Percentiles rank a stretch among this genome's conserved stretches.
Evolutionary conservation across 2,329 filamentous ascomycete genomes (phyloP).

Genomic region (Alternaria triticina): DNA sequence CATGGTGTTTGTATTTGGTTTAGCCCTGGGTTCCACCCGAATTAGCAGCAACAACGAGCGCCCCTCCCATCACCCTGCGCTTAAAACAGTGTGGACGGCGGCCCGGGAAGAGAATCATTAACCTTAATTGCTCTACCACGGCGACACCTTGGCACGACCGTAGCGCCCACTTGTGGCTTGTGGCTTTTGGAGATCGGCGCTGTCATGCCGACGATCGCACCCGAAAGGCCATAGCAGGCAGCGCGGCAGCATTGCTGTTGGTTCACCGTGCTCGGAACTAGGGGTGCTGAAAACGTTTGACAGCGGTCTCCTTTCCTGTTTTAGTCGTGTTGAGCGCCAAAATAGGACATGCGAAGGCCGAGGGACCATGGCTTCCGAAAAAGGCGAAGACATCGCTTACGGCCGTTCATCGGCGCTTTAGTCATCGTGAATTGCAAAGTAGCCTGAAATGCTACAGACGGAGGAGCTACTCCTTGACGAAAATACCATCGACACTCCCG

Average conservation of each 20-base stretch:
- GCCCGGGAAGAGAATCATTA: conserved; percentile 26
- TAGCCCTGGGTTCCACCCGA: conserved; percentile 25
- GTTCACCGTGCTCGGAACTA: background rate
- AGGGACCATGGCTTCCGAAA: conserved; percentile 13
- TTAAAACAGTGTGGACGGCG: conserved; percentile 19
- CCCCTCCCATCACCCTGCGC: conserved; percentile 27
- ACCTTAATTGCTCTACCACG: conserved; percentile 31
- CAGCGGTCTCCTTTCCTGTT: background rate
- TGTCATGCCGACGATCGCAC: conserved; percentile 20
- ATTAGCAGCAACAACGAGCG: conserved; percentile 29
- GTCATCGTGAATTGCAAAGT: background rate
- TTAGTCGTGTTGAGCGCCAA: conserved; percentile 8
- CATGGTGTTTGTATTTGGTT: conserved; percentile 31
- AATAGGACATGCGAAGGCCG: conserved; percentile 7
- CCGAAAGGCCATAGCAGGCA: conserved; percentile 14
- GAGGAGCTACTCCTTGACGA: background rate
- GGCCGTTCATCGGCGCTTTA: background rate
- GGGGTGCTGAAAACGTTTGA: background rate
- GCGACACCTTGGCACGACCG: conserved; percentile 11
- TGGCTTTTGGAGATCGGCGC: conserved; percentile 18
- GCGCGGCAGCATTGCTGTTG: conserved; percentile 12
- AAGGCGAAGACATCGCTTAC: background rate
- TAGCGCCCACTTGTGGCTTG: conserved; percentile 2
- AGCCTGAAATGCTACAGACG: background rate
- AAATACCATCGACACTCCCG: background rate